A percentile compares a stretch with the other conserved stretches of the same genome.
Evolutionary conservation across 176 grass and related monocot species (phyloP).

Genomic region (Carex kokanica): DNA sequence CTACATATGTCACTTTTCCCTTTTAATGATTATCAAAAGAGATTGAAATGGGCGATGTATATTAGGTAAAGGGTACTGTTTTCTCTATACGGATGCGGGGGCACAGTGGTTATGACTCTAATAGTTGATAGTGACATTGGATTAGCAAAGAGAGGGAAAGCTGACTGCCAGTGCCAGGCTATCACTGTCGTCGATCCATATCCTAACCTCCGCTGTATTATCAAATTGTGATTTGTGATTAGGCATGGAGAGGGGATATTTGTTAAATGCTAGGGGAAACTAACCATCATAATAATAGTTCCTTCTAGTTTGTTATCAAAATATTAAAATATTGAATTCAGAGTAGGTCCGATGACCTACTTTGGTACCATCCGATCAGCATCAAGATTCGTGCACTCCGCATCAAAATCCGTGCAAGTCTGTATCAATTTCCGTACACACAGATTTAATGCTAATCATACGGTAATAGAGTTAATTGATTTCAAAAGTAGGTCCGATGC

Average conservation of each 20-base stretch:
- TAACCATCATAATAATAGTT: slow-evolving; percentile 12
- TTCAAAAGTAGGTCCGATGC: no score
- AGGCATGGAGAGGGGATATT: not conserved
- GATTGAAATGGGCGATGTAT: not conserved
- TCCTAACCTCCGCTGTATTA: not conserved
- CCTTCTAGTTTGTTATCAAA: not conserved
- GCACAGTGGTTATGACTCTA: no score
- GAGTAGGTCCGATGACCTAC: no score
- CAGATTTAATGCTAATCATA: no score
- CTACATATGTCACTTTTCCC: not conserved
- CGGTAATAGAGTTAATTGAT: no score
- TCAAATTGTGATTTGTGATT: not conserved
- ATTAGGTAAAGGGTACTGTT: slow-evolving; percentile 20
- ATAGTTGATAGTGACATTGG: not conserved
- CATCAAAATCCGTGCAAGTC: no score
- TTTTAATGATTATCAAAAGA: not conserved
- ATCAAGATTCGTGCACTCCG: no score
- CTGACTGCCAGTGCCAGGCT: not conserved
- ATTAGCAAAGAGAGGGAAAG: slow-evolving; percentile 16
- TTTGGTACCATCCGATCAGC: no score
- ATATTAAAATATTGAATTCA: no score
- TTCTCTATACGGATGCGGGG: no score
- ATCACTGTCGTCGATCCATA: slow-evolving; percentile 3
- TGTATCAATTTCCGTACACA: no score
- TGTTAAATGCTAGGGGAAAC: no score